Evolutionary conservation across 83 land plant species (phyloP), one percentile per base, ranked within the genome.

Genomic region (Isoetes engelmannii): DNA sequence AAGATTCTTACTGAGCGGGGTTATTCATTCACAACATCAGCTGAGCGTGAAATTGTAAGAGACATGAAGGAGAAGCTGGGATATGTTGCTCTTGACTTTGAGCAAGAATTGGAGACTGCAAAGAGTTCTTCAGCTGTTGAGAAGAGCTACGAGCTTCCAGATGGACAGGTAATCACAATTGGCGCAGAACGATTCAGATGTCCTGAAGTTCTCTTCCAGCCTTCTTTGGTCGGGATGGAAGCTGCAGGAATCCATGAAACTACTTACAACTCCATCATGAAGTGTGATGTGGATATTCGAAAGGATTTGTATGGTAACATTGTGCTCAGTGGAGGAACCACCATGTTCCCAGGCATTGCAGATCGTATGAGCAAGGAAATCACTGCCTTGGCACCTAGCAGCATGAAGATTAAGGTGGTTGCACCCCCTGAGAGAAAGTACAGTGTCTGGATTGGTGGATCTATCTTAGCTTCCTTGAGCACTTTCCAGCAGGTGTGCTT

Each of bases 221-320:
- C 76, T 13, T 74, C 76, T 48, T 51, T 72, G 19, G 64, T 72
- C 28, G 71, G 75, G 17, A 73, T 75, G 77, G 74, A 75, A 61
- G 37, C 47, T 43, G 37, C 48, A 44, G 76, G 76, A 48, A 74
- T 74, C 63, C 87, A 84, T 43, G 85, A 84, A 72, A 82, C 85
- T 47, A 82, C 82, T 4, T 82, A 82, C 70, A 82, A 84, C 63
- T 84, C 87, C 57, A 84, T 84, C 60, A 84, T 84, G 87, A 84
- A 84, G 75, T 84, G 85, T 65, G 76, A 74, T 45, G 63, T 74
- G 47, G 75, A 75, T 59, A 61, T 69, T n/a, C 55, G 77, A 59
- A 75, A 69, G 58, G 77, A 75, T 43, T 44, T 75, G 5, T 60
- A 69, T 68, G 73, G 72, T 20, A 74, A 69, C 53, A 79, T 84